Percentiles rank a stretch among this genome's conserved stretches.
phyloP scores from a whole-genome alignment of 2,329 filamentous ascomycete species.

The Aspergillus versicolor region DNA sequence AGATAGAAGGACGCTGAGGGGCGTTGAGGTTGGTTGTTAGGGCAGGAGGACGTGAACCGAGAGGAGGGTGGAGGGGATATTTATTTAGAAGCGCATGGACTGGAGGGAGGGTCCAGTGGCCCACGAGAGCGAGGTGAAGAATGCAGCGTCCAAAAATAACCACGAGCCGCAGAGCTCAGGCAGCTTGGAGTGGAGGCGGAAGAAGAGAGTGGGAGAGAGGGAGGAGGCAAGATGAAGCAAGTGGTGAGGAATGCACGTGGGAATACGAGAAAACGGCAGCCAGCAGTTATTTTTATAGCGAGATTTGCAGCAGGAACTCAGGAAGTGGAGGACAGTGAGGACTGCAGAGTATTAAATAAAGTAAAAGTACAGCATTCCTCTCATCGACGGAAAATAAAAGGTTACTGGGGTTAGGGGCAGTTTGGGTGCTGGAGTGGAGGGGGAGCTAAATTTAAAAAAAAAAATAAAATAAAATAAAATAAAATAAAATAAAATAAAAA shows the following conservation, averaged over 20 bases:
- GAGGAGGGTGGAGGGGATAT: slow-evolving; percentile 4
- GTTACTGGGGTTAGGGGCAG: background rate
- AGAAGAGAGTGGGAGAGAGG: slow-evolving; percentile 10
- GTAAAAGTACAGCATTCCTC: background rate
- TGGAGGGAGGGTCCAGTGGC: background rate
- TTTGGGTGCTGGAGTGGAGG: background rate
- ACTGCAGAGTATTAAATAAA: background rate
- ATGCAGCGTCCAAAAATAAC: slow-evolving; percentile 17
- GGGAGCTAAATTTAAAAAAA: background rate
- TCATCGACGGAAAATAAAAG: background rate
- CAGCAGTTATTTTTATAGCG: slow-evolving; percentile 12
- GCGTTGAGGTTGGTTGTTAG: background rate
- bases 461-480: slow-evolving; percentile 3
- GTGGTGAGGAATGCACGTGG: slow-evolving; percentile 23
- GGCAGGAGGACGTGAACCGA: background rate
- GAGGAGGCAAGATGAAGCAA: slow-evolving; percentile 17
- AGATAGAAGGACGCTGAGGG: background rate
- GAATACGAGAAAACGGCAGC: slow-evolving; percentile 28
- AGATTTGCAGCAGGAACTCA: slow-evolving; percentile 5
- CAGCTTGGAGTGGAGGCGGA: background rate
- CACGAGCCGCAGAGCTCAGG: slow-evolving; percentile 5
- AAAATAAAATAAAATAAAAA: background rate
- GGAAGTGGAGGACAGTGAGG: background rate
- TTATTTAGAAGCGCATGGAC: slow-evolving; percentile 4
- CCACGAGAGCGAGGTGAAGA: background rate